Evolutionary conservation across 169 alveolate genomes (phyloP).

Genomic region (Pseudocohnilembus persalinus): DNA sequence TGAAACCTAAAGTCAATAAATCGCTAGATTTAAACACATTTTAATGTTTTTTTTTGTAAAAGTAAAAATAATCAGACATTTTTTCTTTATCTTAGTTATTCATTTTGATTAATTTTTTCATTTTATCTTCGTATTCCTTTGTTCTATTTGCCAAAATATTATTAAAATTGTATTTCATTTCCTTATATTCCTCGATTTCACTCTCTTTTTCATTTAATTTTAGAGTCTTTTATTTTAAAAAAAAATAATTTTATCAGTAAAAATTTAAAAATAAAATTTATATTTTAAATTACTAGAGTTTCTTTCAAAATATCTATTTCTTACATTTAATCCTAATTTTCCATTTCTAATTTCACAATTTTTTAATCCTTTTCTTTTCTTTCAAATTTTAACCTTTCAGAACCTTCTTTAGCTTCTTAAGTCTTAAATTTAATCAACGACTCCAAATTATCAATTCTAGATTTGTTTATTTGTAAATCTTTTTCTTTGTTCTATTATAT

Average conservation of each 20-base stretch:
- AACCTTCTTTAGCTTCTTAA: background rate
- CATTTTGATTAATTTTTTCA: background rate
- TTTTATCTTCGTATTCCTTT: background rate
- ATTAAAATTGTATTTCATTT: background rate
- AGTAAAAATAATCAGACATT: background rate
- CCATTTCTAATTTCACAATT: background rate
- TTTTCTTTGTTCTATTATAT: background rate
- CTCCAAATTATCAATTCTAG: background rate
- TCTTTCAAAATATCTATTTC: background rate
- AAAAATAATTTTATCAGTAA: too few species aligned
- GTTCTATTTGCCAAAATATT: background rate
- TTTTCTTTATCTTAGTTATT: background rate
- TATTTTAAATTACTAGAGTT: background rate
- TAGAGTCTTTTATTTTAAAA: background rate
- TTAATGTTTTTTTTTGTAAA: background rate
- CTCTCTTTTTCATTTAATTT: background rate
- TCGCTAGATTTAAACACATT: background rate
- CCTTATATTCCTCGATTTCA: background rate
- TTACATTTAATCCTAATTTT: background rate
- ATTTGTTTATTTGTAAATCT: background rate
- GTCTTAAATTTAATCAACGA: background rate
- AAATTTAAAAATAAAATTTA: too few species aligned
- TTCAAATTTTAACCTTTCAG: background rate
- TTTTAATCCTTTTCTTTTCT: background rate
- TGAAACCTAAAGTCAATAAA: background rate